These are phyloP conservation scores for Talaromyces sp. DNA, from an alignment of 2,329 filamentous ascomycete genomes.

Conservation along the genomic window DNA sequence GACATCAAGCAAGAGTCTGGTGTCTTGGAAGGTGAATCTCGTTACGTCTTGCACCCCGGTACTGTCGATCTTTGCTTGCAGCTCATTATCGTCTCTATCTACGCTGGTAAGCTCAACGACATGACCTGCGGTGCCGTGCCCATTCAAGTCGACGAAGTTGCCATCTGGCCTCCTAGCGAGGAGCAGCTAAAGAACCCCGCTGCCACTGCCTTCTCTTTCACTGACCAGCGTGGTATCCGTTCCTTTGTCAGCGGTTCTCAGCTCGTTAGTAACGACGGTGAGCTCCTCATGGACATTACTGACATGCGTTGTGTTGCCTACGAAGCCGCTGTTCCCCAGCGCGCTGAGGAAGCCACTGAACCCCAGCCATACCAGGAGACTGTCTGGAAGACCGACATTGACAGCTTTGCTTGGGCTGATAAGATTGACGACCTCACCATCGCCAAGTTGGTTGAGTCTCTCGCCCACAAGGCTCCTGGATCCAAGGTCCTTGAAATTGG, in stretches of 20 bases:
- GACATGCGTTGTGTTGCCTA: slow-evolving; percentile 19
- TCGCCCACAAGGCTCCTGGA: slow-evolving; percentile 4
- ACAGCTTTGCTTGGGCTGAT: slow-evolving; percentile 4
- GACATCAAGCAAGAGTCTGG: slow-evolving; percentile 1
- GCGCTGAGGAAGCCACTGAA: neutral
- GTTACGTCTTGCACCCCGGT: slow-evolving; percentile 3
- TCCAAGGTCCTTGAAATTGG: slow-evolving; percentile 6
- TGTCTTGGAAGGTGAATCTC: slow-evolving; percentile 17
- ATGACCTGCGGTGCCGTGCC: slow-evolving; percentile 21
- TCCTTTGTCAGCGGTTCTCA: slow-evolving; percentile 16
- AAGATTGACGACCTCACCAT: neutral
- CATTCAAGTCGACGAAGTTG: slow-evolving; percentile 20
- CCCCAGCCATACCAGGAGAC: slow-evolving; percentile 17
- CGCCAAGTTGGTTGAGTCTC: neutral
- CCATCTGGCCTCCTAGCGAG: slow-evolving; percentile 12
- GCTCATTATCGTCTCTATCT: slow-evolving; percentile 21
- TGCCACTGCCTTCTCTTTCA: slow-evolving; percentile 14
- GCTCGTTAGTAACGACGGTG: slow-evolving; percentile 11
- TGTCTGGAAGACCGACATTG: slow-evolving; percentile 21
- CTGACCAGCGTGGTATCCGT: slow-evolving; percentile 6
- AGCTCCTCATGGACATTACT: slow-evolving; percentile 19
- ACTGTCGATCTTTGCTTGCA: slow-evolving; percentile 22
- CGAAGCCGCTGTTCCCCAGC: slow-evolving; percentile 20
- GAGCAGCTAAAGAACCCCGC: neutral
- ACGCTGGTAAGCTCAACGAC: slow-evolving; percentile 17